Percentiles rank a stretch among this genome's conserved stretches.
These are phyloP conservation scores for Dryas alaskensis DNA, from an alignment of 306 rosid genomes.

Conservation along the genomic window DNA sequence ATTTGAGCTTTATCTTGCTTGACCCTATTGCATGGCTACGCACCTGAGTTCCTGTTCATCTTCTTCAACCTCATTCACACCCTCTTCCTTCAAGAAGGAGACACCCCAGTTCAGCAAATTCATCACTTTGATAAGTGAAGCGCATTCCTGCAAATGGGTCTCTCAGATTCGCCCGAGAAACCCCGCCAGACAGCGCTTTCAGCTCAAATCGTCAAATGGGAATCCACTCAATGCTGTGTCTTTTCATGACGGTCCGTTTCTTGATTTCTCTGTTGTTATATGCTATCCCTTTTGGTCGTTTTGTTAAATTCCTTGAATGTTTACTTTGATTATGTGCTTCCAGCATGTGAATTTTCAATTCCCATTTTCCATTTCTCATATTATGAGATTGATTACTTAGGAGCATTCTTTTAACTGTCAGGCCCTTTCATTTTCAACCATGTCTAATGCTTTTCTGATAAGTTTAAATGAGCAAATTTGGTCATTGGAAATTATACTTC, in stretches of 20 bases:
- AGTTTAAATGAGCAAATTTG: neutral
- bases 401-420: neutral
- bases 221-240: slow-evolving; percentile 61
- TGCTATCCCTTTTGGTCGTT: neutral
- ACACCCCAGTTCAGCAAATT: slow-evolving; percentile 30
- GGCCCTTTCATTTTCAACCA: neutral
- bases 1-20: slow-evolving; percentile 15
- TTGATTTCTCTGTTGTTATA: slow-evolving; percentile 4
- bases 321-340: neutral
- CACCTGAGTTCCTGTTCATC: slow-evolving; percentile 38
- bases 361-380: neutral
- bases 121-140: slow-evolving; percentile 30
- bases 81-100: slow-evolving; percentile 44
- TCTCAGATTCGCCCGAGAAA: slow-evolving; percentile 40
- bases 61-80: slow-evolving; percentile 39
- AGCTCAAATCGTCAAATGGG: slow-evolving; percentile 82
- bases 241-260: slow-evolving; percentile 60
- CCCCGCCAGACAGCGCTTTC: slow-evolving; percentile 40
- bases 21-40: slow-evolving; percentile 51
- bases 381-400: slow-evolving; percentile 1
- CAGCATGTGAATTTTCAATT: no score
- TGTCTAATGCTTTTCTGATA: neutral
- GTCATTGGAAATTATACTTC: neutral
- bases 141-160: slow-evolving; percentile 33
- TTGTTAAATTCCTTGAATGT: neutral